Base-by-base conservation (phyloP, 2,329 filamentous ascomycete genomes). In the Fusarium haematococcum region DNA sequence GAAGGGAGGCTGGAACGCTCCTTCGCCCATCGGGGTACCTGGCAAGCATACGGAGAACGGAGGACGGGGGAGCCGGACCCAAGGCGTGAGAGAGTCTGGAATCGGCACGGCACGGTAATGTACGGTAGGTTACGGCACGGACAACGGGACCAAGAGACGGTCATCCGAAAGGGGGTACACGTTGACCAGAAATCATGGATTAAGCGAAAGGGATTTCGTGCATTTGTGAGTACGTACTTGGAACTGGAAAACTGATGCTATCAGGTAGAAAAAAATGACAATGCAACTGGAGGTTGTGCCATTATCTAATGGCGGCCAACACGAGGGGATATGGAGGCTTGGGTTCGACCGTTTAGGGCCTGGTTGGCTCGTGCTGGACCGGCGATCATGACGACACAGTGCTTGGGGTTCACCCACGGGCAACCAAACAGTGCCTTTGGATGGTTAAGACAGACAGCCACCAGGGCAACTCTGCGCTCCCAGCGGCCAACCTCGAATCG, bases 351-450 rank as follows among this genome's bases (percentile, higher is more conserved):
- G 68, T 75, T 64, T 58, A n/a, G 37, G 61, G 48, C 18, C 32
- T n/a, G 56, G 37, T 43, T n/a, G 25, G 30, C 62, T 63, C 59
- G 63, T 45, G 65, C 57, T 63, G 67, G 35, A 35, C 63, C 23
- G 56, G 50, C 75, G 75, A 78, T 78, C 76, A 76, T 78, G 76
- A 78, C 76, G 73, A 76, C 73, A 78, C 54, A 54, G 50, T 63
- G 23, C 54, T 66, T 54, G 58, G 56, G 50, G 56, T 25, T 68
- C 35, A 65, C 70, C 54, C 43, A 69, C 64, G 39, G 59, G 45
- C 39, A 60, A 52, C 41, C 48, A 56, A 68, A 52, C 27, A 63
- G 20, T 25, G 23, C 32, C 6, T 61, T 41, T 60, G 43, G 33
- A 45, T 18, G 45, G n/a, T 18, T 20, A 16, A 25, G 14, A 23